Evolutionary conservation across 2,329 filamentous ascomycete species (phyloP), one percentile per base, ranked within the genome.

Genomic region (Pseudodiploospora longispora): DNA sequence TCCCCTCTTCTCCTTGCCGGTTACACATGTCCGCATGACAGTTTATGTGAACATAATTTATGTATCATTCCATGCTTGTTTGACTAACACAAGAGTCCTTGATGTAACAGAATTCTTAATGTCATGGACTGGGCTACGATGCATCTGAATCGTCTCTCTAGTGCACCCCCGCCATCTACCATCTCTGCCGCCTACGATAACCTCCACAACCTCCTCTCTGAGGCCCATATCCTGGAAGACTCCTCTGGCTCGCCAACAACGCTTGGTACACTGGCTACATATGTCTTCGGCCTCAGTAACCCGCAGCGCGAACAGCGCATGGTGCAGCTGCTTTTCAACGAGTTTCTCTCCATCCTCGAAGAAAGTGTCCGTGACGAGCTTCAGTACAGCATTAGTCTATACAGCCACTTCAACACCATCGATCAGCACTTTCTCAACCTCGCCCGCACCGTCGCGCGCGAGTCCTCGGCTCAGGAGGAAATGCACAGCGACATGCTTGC

Each of bases 41-140:
- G 19, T 19, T 19, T 19, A 19, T 19, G 19, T 19, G 19, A 19
- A 19, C 19, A 19, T 3, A 19, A 19, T 27, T n/a, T 38, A 28
- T 31, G 12, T 30, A 10, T 34, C 40, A 36, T 33, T 33, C 43
- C 27, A 7, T 29, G 41, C 32, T 6, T 30, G 7, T 6, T 10
- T 30, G 10, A 9, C 6, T 10, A 38, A 7, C 35, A 8, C 41
- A 40, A 36, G 34, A 27, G 27, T 19, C 38, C 30, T 27, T 8
- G 19, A 30, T 39, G 29, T 39, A 42, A 33, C 56, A 83, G 85
- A 48, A 95, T 96, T 53, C 75, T 97, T 32, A 84, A 93, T 48
- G 88, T 94, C 41, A 96, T 97, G 89, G 88, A 95, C 60, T 96
- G 91, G 91, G 87, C 88, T 10, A 85, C 85, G 58, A 82, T 89